Evolutionary conservation across 2,329 filamentous ascomycete species (phyloP).

Genomic region (Aspergillus arachidicola): DNA sequence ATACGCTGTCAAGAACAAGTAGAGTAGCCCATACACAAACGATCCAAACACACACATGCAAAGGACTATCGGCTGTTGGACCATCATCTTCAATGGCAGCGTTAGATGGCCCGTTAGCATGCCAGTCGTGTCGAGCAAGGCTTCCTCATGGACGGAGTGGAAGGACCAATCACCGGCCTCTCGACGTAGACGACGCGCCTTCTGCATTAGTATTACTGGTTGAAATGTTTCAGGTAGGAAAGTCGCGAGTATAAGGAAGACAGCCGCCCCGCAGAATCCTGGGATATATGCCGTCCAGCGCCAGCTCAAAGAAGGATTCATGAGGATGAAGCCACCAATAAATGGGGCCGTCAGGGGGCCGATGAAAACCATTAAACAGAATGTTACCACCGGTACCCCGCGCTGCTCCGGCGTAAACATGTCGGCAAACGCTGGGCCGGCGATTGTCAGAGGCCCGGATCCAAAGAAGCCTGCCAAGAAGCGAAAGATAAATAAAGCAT

Average conservation of each 20-base stretch:
- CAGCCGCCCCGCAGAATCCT: constrained; percentile 48
- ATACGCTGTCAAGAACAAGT: constrained; percentile 41
- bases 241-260: constrained; percentile 6
- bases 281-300: constrained; percentile 54
- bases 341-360: constrained; percentile 55
- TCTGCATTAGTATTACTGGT: constrained; percentile 54
- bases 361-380: constrained; percentile 43
- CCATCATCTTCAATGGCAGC: constrained; percentile 43
- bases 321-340: constrained; percentile 51
- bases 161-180: constrained; percentile 61
- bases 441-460: too few relatives aligned
- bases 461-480: too few relatives aligned
- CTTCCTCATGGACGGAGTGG: constrained; percentile 56
- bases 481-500: too few relatives aligned
- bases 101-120: constrained; percentile 51
- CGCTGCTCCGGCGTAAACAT: too few relatives aligned
- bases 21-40: constrained; percentile 41
- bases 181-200: constrained; percentile 54
- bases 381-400: too few relatives aligned
- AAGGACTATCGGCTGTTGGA: constrained; percentile 47
- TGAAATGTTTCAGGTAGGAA: constrained; percentile 59
- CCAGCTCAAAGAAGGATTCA: constrained; percentile 44
- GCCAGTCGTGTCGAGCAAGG: constrained; percentile 52
- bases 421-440: too few relatives aligned
- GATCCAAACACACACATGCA: constrained; percentile 43